A percentile compares a stretch with the other conserved stretches of the same genome.
Conservation (phyloP, 768 basidiomycete species). For the Xerocomellus amylosporus region DNA sequence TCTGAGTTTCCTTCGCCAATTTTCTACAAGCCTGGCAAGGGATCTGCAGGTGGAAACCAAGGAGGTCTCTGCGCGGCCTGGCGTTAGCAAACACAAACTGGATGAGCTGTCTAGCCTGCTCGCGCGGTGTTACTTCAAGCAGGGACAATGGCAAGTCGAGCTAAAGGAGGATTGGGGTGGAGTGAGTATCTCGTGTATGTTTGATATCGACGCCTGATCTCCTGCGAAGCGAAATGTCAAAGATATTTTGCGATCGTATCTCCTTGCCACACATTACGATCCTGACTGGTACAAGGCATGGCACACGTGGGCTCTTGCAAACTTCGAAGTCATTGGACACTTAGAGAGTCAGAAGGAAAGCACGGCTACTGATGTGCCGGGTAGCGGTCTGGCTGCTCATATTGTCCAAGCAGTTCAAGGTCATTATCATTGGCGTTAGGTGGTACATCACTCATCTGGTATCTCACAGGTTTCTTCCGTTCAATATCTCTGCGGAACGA, state of each 20-base stretch:
- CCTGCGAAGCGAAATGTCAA: conserved; percentile 64
- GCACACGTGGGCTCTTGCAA: conserved; percentile 98
- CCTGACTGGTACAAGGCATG: conserved; percentile 98
- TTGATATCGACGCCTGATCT: conserved; percentile 10
- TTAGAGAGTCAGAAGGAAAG: conserved; percentile 66
- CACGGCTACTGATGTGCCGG: conserved; percentile 55
- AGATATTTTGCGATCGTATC: conserved; percentile 82
- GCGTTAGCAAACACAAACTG: conserved; percentile 57
- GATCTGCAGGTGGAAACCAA: conserved; percentile 67
- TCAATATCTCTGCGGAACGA: conserved; percentile 89
- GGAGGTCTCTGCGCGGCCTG: conserved; percentile 49
- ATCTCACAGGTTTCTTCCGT: conserved; percentile 79
- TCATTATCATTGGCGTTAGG: conserved; percentile 23
- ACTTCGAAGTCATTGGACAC: conserved; percentile 88
- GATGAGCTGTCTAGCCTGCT: conserved; percentile 77
- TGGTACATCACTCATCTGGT: conserved; percentile 11
- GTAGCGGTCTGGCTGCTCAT: conserved; percentile 68
- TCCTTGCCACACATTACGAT: conserved; percentile 86
- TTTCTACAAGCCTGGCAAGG: conserved; percentile 68
- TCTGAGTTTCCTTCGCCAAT: conserved; percentile 77
- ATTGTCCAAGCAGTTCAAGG: conserved; percentile 94
- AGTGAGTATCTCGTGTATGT: conserved; percentile 44
- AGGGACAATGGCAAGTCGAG: conserved; percentile 90
- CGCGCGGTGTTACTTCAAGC: conserved; percentile 96
- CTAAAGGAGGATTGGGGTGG: conserved; percentile 76